Base-by-base conservation (phyloP, 2,329 filamentous ascomycete species). In the Epicoccum nigrum region DNA sequence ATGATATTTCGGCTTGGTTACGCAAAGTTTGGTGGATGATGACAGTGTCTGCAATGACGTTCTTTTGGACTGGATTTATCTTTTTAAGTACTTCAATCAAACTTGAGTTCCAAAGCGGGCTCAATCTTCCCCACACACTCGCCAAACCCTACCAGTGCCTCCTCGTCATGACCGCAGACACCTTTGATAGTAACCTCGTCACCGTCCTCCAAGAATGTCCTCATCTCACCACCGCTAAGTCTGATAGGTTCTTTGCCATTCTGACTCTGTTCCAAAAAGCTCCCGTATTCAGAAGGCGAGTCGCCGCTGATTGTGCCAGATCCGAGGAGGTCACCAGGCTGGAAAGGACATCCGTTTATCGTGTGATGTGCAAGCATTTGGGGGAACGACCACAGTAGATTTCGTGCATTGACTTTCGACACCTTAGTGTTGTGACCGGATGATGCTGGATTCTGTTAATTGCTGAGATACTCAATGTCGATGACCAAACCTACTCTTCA, bases 291-390 rank as follows among this genome's bases (percentile, higher is more conserved):
- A 9, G 75, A 74, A n/a, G 75, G 71, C 35, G 72, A 78, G 4
- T 70, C 79, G 2, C 90, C 89, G 34, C 83, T 87, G 62, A 94
- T 93, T 1, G 90, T 94, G 3, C 90, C 90, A 2, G 87, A 90
- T 2, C 89, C 90, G 5, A 94, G 75, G 44, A 94, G 72, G 67
- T 94, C 89, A 27, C 89, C 89, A 0, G 86, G 81, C 38, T 84
- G 81, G 79, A 94, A 80, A 3, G 86, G 84, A 70, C 89, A 94
- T 5, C 89, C 89, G 1, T 86, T 88, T 38, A 90, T 81, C 1
- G 86, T 85, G 68, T 93, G 89, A 69, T 93, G 89, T 1, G 89
- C 83, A 32, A 93, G 78, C 88, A 92, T 92, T 70, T 93, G 89
- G 4, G 87, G 83, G 74, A 92, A 93, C 0, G 88, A 92, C 81